These are phyloP conservation scores for Fusarium keratoplasticum DNA, from an alignment of 2,329 filamentous ascomycete species.

Conservation along the genomic window DNA sequence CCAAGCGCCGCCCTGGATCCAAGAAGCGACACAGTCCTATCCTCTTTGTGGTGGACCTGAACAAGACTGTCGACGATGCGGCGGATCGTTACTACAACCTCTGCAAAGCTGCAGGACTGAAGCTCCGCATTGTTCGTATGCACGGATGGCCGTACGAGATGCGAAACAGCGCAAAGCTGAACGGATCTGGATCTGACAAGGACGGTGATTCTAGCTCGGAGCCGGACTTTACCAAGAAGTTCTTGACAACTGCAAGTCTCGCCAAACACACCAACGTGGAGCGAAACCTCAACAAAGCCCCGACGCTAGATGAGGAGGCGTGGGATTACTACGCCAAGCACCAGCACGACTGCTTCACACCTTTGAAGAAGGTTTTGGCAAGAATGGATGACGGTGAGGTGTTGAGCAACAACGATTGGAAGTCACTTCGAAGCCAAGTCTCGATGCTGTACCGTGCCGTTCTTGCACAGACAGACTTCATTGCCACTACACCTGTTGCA, in stretches of 20 bases:
- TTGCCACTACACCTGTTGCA: constrained; percentile 60
- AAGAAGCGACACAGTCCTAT: constrained; percentile 48
- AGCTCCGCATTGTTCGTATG: constrained; percentile 53
- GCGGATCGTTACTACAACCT: constrained; percentile 55
- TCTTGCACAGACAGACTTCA: constrained; percentile 54
- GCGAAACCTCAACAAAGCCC: constrained; percentile 44
- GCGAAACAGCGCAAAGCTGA: constrained; percentile 46
- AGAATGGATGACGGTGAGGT: constrained; percentile 45
- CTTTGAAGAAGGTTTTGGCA: constrained; percentile 52
- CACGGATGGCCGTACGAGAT: constrained; percentile 55
- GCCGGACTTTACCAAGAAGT: constrained; percentile 52
- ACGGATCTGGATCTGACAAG: constrained; percentile 17
- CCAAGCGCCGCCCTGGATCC: constrained; percentile 40
- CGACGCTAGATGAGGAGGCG: constrained; percentile 57
- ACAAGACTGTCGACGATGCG: constrained; percentile 59
- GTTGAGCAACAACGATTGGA: constrained; percentile 44
- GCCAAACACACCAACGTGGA: constrained; percentile 19
- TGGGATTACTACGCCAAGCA: constrained; percentile 55
- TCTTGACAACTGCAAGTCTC: constrained; percentile 46
- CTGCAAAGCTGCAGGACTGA: constrained; percentile 50
- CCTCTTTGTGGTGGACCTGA: constrained; percentile 61
- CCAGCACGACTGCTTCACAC: constrained; percentile 46
- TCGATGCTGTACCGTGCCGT: constrained; percentile 53
- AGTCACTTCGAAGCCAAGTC: constrained; percentile 47
- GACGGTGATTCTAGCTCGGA: neutral